Evolutionary conservation across 495 filamentous ascomycete genomes (phyloP).

Genomic region (Xylaria intraflava): DNA sequence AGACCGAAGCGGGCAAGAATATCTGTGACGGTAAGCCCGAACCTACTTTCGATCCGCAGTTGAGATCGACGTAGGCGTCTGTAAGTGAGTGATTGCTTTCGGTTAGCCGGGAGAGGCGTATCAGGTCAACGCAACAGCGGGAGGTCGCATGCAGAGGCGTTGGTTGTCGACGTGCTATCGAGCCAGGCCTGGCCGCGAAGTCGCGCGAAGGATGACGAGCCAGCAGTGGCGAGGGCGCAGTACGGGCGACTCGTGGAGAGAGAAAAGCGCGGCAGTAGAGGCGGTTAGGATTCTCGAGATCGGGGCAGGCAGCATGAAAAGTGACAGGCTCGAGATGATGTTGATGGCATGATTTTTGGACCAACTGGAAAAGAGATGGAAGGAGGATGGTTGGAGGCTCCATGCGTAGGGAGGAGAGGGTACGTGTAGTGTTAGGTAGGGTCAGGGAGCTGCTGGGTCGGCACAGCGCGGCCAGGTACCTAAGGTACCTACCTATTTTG

Average conservation of each 20-base stretch:
- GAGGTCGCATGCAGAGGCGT: not conserved
- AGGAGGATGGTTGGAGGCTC: conserved; percentile 2
- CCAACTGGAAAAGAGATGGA: not conserved
- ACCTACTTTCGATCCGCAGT: not conserved
- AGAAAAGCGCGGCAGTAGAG: not conserved
- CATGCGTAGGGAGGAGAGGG: conserved; percentile 4
- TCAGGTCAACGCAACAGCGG: conserved; percentile 2
- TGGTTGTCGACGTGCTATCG: not conserved
- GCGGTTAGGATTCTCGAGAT: not conserved
- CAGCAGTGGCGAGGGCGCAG: not conserved
- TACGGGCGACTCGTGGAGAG: not conserved
- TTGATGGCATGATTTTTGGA: conserved; percentile 3
- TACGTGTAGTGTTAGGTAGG: not conserved
- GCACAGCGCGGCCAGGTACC: no score
- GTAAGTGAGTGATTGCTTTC: not conserved
- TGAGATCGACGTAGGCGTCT: not conserved
- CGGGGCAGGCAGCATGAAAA: not conserved
- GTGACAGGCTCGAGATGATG: not conserved
- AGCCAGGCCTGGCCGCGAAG: not conserved
- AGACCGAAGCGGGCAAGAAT: not conserved
- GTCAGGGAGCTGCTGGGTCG: no score
- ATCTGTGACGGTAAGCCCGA: not conserved
- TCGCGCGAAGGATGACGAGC: not conserved
- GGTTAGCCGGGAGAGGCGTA: conserved; percentile 1
- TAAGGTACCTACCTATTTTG: no score